A percentile compares a stretch with the other conserved stretches of the same genome.
Conservation (phyloP, 1,139 yeast genomes). For the Sugiyamaella novakii region DNA sequence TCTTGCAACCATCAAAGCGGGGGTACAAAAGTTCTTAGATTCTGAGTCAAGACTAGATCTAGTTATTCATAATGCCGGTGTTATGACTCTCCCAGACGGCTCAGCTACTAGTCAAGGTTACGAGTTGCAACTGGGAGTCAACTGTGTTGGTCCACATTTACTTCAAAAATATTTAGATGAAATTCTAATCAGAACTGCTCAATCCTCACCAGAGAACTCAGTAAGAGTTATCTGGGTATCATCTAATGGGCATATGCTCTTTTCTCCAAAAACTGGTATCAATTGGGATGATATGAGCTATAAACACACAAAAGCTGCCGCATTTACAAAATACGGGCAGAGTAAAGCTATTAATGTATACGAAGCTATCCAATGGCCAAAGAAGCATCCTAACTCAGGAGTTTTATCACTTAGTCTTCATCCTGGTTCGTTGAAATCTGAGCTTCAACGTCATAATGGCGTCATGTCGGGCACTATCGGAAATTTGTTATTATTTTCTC, state of each 20-base stretch:
- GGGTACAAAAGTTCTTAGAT: slow-evolving; percentile 42
- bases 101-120: slow-evolving; percentile 50
- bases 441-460: slow-evolving; percentile 43
- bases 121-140: slow-evolving; percentile 55
- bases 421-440: slow-evolving; percentile 53
- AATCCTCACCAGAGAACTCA: slow-evolving; percentile 26
- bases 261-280: slow-evolving; percentile 33
- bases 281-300: slow-evolving; percentile 24
- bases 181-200: slow-evolving; percentile 44
- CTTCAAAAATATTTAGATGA: slow-evolving; percentile 52
- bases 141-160: slow-evolving; percentile 54
- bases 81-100: slow-evolving; percentile 50
- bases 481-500: slow-evolving; percentile 6
- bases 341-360: slow-evolving; percentile 51
- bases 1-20: slow-evolving; percentile 49
- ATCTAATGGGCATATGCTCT: slow-evolving; percentile 47
- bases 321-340: slow-evolving; percentile 45
- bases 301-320: background rate
- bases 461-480: background rate
- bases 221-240: slow-evolving; percentile 53
- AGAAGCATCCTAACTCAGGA: slow-evolving; percentile 41
- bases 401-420: slow-evolving; percentile 47
- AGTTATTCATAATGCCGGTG: slow-evolving; percentile 47
- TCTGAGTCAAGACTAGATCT: slow-evolving; percentile 37
- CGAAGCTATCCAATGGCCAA: slow-evolving; percentile 50